Percentiles rank a stretch among this genome's conserved stretches.
Evolutionary conservation across 2,329 filamentous ascomycete species (phyloP).

Genomic region (Raffaelea ambrosiae): DNA sequence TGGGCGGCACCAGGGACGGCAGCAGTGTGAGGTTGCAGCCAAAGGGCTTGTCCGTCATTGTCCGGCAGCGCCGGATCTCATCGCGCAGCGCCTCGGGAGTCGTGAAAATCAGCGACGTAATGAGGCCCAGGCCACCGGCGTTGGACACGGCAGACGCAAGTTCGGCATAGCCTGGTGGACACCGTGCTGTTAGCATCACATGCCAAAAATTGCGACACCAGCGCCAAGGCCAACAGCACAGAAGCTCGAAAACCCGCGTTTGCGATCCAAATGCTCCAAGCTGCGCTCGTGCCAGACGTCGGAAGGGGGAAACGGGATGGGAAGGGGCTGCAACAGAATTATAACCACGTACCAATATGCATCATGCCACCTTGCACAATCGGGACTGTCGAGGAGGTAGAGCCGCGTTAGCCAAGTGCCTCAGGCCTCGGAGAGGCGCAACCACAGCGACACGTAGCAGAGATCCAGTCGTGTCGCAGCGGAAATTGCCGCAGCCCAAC

Average conservation of each 20-base stretch:
- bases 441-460: too few relatives aligned
- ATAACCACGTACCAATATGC: constrained; percentile 17
- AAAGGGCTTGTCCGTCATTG: constrained; percentile 72
- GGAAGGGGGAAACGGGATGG: background rate
- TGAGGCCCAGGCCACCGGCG: constrained; percentile 73
- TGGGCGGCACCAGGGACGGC: constrained; percentile 78
- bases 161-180: constrained; percentile 72
- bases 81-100: constrained; percentile 84
- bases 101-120: constrained; percentile 87
- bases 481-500: background rate
- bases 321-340: too few relatives aligned
- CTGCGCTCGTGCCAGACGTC: background rate
- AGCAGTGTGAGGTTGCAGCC: constrained; percentile 93
- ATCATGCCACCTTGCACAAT: constrained; percentile 78
- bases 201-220: background rate
- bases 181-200: constrained; percentile 41
- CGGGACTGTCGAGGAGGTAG: constrained; percentile 45
- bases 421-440: too few relatives aligned
- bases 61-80: constrained; percentile 81
- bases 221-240: background rate
- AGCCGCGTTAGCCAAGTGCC: too few relatives aligned
- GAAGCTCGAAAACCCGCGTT: background rate
- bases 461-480: background rate
- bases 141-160: constrained; percentile 69
- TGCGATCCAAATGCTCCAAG: background rate